Base-by-base conservation (phyloP, 2,329 filamentous ascomycete species). In the Colletotrichum cuscutae region DNA sequence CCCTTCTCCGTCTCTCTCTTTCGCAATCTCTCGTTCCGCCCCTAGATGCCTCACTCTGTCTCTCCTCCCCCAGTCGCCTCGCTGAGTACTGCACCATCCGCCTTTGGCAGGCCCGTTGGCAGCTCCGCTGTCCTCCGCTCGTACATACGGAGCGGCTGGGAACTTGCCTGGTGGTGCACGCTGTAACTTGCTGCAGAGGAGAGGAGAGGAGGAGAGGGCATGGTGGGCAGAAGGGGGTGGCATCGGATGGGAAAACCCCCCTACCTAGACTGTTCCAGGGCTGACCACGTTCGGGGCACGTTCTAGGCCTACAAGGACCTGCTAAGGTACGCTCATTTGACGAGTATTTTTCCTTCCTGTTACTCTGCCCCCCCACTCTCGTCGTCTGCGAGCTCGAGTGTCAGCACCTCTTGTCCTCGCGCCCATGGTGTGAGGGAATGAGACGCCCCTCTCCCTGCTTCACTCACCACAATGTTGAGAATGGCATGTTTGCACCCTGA, bases 271-370 rank as follows among this genome's bases (percentile, higher is more conserved):
- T 64, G 32, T 65, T 65, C 67, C 60, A 65, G 61, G 71, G 71
- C 71, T 73, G 71, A 73, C 71, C 71, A 73, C 71, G 66, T 72
- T 70, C 60, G 66, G 53, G 24, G 35, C 30, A 53, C 71, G 78
- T 78, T 81, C 77, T 80, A 83, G 81, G 80, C 81, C 77, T 83
- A 82, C 75, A 77, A 75, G 76, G 81, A 83, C 66, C 79, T 83
- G 65, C 71, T 78, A 59, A 81, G 79, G 81, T 82, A 73, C 60
- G 66, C 71, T 46, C 54, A 57, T 61, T 70, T 46, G 28, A 71
- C 54, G 67, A 73, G 54, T 67, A 52, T 65, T 61, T 70, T 61
- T n/a, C 70, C 59, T 32, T 70, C 26, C 11, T 28, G 30, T 56
- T 61, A 22, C 56, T 15, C 32, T 60, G 11, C 22, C 35, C 63